phyloP scores from a whole-genome alignment of 768 basidiomycete genomes.

The Agaricus sinodeliciosus region DNA sequence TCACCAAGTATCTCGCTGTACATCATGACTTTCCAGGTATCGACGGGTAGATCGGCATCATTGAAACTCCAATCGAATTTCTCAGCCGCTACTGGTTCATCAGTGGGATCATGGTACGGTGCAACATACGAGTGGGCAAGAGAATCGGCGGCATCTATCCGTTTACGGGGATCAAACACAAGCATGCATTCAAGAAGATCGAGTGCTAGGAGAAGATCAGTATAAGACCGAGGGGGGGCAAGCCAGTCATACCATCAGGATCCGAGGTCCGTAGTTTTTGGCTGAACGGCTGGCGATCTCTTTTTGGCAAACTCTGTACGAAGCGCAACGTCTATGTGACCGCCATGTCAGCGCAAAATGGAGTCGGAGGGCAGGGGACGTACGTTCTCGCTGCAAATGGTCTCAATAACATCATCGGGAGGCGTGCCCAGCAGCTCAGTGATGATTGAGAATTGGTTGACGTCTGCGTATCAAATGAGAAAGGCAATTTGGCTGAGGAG shows the following conservation, averaged over 20 bases:
- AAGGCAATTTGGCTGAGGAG: background rate
- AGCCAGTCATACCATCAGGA: slow-evolving; percentile 56
- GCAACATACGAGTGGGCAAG: slow-evolving; percentile 90
- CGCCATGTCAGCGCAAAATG: slow-evolving; percentile 5
- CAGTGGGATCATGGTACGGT: slow-evolving; percentile 97
- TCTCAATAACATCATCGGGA: slow-evolving; percentile 98
- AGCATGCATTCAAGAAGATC: slow-evolving; percentile 98
- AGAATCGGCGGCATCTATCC: slow-evolving; percentile 91
- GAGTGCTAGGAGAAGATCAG: slow-evolving; percentile 50
- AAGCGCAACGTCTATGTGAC: slow-evolving; percentile 83
- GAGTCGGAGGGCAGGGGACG: slow-evolving; percentile 22
- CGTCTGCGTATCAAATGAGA: slow-evolving; percentile 51
- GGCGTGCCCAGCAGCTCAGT: slow-evolving; percentile 98
- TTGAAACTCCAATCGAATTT: slow-evolving; percentile 99
- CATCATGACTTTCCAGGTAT: slow-evolving; percentile 99
- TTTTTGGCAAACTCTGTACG: slow-evolving; percentile 96
- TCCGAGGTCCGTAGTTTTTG: slow-evolving; percentile 89
- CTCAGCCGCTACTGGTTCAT: slow-evolving; percentile 90
- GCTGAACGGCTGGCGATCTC: slow-evolving; percentile 90
- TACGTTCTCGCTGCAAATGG: slow-evolving; percentile 96
- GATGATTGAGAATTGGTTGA: slow-evolving; percentile 99
- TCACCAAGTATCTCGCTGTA: slow-evolving; percentile 94
- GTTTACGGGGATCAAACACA: slow-evolving; percentile 95
- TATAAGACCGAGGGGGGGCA: background rate
- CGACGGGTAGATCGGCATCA: slow-evolving; percentile 96